Base-by-base conservation (phyloP, 805 yeast genomes). In the Wickerhamomyces alni region DNA sequence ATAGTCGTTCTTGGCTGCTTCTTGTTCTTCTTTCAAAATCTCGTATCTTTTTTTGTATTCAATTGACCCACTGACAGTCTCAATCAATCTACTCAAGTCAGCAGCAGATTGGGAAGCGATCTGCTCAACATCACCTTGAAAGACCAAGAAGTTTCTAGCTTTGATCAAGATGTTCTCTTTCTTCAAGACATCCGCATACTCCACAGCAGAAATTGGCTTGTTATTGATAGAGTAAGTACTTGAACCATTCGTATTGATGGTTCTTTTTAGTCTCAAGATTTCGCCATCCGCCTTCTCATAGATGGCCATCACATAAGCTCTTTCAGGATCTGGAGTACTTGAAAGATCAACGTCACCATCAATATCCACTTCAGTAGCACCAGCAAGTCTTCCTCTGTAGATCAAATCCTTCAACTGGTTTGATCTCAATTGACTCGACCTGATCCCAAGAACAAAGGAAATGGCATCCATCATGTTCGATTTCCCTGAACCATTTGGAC, bases 401-500 rank as follows among this genome's bases (percentile, higher is more conserved):
- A 91, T 77, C 55, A 93, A 70, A 48, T 91, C 97, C 36, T 72
- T 75, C 52, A 87, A 59, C 40, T 77, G 75, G 11, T 71, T 66
- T 2, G 96, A 86, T 51, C 99, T 74, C 42, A 93, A 67, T 41
- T 85, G 89, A 15, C 70, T 63, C 17, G 87, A 74, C 50, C 82
- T 69, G 35, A 91, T 79, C 19, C 99, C 99, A 28, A 93, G 70
- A 8, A 91, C 98, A 60, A 93, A 93, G 17, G 96, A 82, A 34
- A 93, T 83, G 27, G 99, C 97, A 59, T 93, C 99, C 84, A 93
- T 89, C 79, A 93, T 84, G 57, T 93, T 93, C 31, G 96, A 85
- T 64, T 93, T 93, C 8, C 99, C 99, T 1, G 97, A 84, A 26
- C 99, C 99, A 69, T 93, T 93, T n/a, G 98, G 98, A 1, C 99